Evolutionary conservation across 768 basidiomycete species (phyloP).

Genomic region (Boletus vermiculosoides): DNA sequence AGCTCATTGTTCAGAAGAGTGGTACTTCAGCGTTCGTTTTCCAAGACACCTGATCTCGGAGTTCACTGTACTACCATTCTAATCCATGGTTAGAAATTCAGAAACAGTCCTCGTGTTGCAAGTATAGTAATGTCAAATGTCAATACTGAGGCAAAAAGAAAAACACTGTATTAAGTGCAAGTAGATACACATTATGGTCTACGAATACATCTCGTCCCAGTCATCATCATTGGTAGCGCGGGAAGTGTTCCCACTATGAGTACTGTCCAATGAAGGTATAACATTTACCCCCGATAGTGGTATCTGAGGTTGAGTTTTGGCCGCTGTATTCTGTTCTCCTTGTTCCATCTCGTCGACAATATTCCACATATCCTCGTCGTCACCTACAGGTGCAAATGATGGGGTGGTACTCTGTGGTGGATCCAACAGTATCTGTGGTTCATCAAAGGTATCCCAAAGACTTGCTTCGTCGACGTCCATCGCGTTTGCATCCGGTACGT

Average conservation of each 20-base stretch:
- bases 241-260: constrained; percentile 7
- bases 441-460: constrained; percentile 34
- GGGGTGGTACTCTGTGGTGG: constrained; percentile 3
- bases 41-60: background rate
- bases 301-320: constrained; percentile 14
- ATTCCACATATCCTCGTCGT: constrained; percentile 75
- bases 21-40: background rate
- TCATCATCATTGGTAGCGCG: constrained; percentile 48
- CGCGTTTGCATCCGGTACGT: constrained; percentile 3
- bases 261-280: constrained; percentile 12
- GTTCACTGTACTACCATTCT: background rate
- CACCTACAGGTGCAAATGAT: constrained; percentile 22
- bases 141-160: background rate
- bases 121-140: background rate
- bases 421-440: constrained; percentile 2
- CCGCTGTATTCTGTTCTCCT: constrained; percentile 8
- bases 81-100: background rate
- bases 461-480: constrained; percentile 41
- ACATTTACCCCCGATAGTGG: constrained; percentile 27
- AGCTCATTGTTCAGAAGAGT: background rate
- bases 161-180: background rate
- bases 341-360: constrained; percentile 57
- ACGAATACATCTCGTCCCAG: constrained; percentile 67
- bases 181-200: constrained; percentile 1
- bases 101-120: background rate